Base-by-base conservation (phyloP, 176 grass and related monocot species). In the Lolium perenne region DNA sequence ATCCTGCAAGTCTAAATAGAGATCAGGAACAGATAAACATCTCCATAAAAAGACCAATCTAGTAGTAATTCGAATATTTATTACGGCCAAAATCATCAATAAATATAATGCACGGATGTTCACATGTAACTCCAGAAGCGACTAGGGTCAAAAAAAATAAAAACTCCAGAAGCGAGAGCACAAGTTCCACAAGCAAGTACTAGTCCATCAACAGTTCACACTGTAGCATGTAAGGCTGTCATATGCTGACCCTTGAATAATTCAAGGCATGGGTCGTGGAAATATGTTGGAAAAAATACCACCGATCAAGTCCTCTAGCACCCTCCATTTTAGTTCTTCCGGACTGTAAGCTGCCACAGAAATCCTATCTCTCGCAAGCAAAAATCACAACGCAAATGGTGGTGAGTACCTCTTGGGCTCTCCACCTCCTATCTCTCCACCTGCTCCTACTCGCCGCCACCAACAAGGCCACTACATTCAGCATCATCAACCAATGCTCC, bases 401-500 rank as follows among this genome's bases (percentile, higher is more conserved):
- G n/a, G 9, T 2, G 54, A 11, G 11, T 20, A 29, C 40, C 25
- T 59, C 17, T 0, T 47, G 22, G 18, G 32, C 40, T 3, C 41
- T 61, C 18, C 86, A 20, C 6, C 12, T 77, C 11, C 38, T 69
- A 0, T 40, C 40, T 56, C 22, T 87, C 38, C 10, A 69, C 45
- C 15, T 84, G 4, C n/a, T 71, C 75, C 26, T 53, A 4, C 2
- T 43, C 2, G 32, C 59, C 1, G 16, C 1, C 32, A 38, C 53
- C 64, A 6, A 10, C 49, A 14, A 7, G 16, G 45, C 43, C 9
- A 0, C 17, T 68, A 80, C 21, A 12, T 10, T 89, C 0, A 74
- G 0, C 67, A 66, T 89, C 85, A 66, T 51, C 67, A 91, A 91
- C 75, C 57, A n/a, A 73, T 91, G 86, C 74, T 41, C 65, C 79